phyloP scores from a whole-genome alignment of 768 basidiomycete genomes.

The Exsudoporus frostii region DNA sequence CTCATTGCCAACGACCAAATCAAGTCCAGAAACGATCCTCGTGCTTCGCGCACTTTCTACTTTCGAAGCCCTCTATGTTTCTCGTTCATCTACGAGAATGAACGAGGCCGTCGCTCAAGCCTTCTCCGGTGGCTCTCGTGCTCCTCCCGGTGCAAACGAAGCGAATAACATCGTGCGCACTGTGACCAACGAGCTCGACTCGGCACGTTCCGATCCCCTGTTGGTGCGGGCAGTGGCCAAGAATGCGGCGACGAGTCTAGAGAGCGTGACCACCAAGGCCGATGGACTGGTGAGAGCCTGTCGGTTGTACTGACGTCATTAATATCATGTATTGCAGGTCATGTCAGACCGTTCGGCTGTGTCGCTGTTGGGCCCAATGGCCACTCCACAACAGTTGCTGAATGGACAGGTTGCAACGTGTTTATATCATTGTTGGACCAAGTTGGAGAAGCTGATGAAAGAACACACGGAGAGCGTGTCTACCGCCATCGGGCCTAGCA shows the following conservation, averaged over 20 bases:
- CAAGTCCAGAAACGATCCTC: conserved; percentile 88
- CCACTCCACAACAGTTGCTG: conserved; percentile 72
- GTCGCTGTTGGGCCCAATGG: conserved; percentile 68
- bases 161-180: conserved; percentile 74
- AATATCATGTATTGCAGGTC: conserved; percentile 41
- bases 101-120: conserved; percentile 79
- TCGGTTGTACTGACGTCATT: not conserved
- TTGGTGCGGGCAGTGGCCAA: conserved; percentile 78
- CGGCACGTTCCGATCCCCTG: conserved; percentile 64
- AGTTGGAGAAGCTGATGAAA: conserved; percentile 23
- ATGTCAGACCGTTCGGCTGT: conserved; percentile 71
- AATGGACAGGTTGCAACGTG: conserved; percentile 80
- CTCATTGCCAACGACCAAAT: not conserved
- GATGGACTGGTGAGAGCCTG: conserved; percentile 62
- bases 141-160: conserved; percentile 71
- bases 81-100: conserved; percentile 77
- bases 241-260: conserved; percentile 64
- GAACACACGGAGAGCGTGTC: conserved; percentile 42
- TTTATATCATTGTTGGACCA: conserved; percentile 36
- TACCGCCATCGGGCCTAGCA: conserved; percentile 48
- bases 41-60: conserved; percentile 78
- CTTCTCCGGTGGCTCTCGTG: conserved; percentile 65
- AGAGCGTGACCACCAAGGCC: conserved; percentile 58
- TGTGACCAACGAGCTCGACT: conserved; percentile 76
- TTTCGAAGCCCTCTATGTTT: conserved; percentile 87